phyloP scores from a whole-genome alignment of 1,284 basidiomycete species.

The Microbotryum saponariae region DNA sequence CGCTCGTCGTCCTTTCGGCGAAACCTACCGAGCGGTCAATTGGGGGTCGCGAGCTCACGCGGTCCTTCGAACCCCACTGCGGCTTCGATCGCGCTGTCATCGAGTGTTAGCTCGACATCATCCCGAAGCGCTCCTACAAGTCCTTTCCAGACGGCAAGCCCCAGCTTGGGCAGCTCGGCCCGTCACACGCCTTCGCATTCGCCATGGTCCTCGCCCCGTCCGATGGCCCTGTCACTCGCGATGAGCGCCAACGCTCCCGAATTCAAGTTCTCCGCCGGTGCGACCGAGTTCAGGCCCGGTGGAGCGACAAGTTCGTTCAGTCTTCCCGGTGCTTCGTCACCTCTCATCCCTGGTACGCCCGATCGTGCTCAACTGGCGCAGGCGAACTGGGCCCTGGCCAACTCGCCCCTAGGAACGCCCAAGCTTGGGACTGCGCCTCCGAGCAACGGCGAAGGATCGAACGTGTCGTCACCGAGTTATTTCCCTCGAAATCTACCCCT shows the following conservation, averaged over 20 bases:
- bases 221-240: conserved; percentile 36
- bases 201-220: conserved; percentile 28
- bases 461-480: conserved; percentile 23
- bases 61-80: conserved; percentile 10
- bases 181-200: conserved; percentile 17
- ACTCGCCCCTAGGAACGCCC: conserved; percentile 35
- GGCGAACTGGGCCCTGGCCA: conserved; percentile 26
- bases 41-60: conserved; percentile 3
- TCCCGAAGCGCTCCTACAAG: conserved; percentile 16
- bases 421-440: conserved; percentile 14
- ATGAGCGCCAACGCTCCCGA: conserved; percentile 67
- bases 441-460: conserved; percentile 5
- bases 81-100: conserved; percentile 16
- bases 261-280: conserved; percentile 33
- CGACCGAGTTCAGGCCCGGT: conserved; percentile 33
- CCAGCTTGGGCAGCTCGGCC: background rate
- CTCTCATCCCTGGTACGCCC: conserved; percentile 19
- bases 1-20: conserved; percentile 35
- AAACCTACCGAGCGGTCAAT: conserved; percentile 5
- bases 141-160: background rate
- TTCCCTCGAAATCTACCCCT: conserved; percentile 19
- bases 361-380: conserved; percentile 22
- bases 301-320: conserved; percentile 5
- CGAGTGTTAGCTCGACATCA: conserved; percentile 9
- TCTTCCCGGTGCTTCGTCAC: conserved; percentile 9